Evolutionary conservation across 305 asterid species (phyloP).

Genomic region (Fraxinus dipetala): DNA sequence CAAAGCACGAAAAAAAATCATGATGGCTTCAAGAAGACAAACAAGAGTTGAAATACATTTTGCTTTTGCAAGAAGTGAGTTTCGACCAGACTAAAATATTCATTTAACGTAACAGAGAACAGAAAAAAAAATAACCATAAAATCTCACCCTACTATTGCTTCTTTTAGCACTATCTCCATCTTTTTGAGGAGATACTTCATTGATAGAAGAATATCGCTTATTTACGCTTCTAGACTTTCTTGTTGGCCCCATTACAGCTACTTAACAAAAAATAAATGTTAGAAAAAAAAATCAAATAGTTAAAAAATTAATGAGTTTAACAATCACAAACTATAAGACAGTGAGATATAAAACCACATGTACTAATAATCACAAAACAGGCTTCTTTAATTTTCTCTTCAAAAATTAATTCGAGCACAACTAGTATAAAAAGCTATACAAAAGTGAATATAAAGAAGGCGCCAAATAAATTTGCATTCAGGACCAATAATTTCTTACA

Average conservation of each 20-base stretch:
- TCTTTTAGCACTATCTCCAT: constrained; percentile 33
- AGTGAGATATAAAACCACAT: neutral
- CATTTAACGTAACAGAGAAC: neutral
- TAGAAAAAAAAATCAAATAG: neutral
- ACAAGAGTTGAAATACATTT: neutral
- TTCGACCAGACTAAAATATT: neutral
- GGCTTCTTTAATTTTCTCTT: constrained; percentile 16
- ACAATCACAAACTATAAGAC: constrained; percentile 4
- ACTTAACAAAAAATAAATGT: neutral
- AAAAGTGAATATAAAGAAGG: constrained; percentile 15
- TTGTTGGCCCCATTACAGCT: constrained; percentile 39
- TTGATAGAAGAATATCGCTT: constrained; percentile 35
- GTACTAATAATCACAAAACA: constrained; percentile 7
- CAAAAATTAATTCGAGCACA: constrained; percentile 13
- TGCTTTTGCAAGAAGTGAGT: neutral
- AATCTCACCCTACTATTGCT: constrained; percentile 42
- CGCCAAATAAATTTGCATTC: constrained; percentile 9
- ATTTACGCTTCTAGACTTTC: constrained; percentile 41
- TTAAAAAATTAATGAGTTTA: neutral
- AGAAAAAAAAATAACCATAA: neutral
- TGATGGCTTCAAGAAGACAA: neutral
- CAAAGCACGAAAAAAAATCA: neutral
- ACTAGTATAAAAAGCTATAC: constrained; percentile 12
- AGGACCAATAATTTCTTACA: constrained; percentile 8
- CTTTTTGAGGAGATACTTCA: constrained; percentile 45